These are phyloP conservation scores for Sabuloglossum arenarium DNA, from an alignment of 495 filamentous ascomycete genomes.

Conservation along the genomic window DNA sequence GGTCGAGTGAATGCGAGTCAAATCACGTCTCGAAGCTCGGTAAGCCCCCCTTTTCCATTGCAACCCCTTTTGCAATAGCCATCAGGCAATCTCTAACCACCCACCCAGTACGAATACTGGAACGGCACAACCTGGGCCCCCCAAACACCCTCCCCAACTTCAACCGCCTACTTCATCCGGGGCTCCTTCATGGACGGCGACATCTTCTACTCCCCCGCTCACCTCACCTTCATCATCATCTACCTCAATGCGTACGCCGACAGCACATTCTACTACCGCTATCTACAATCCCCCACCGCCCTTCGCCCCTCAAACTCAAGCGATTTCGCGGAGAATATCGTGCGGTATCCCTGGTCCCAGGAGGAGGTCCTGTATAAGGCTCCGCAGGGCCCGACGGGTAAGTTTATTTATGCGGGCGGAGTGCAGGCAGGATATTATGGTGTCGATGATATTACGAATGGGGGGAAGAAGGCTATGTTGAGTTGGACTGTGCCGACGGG, in stretches of 20 bases:
- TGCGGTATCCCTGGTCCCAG: conserved; percentile 15
- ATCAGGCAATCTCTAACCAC: not conserved
- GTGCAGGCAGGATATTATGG: conserved; percentile 16
- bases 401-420: conserved; percentile 15
- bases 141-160: conserved; percentile 6
- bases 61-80: not conserved
- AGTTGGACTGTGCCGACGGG: conserved; percentile 19
- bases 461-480: conserved; percentile 15
- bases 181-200: conserved; percentile 17
- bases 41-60: conserved; percentile 8
- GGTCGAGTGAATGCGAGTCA: conserved; percentile 8
- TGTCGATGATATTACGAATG: conserved; percentile 15
- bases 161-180: conserved; percentile 12
- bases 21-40: conserved; percentile 10
- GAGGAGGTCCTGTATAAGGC: conserved; percentile 14
- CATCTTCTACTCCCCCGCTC: conserved; percentile 18
- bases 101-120: conserved; percentile 14
- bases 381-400: conserved; percentile 8
- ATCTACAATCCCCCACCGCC: conserved; percentile 12
- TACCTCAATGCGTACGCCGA: conserved; percentile 16
- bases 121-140: conserved; percentile 10
- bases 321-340: conserved; percentile 15
- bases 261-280: conserved; percentile 19
- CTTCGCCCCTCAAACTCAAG: conserved; percentile 12
- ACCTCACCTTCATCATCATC: conserved; percentile 18